Conservation (phyloP, 1,139 yeast species). For the Zygoascus sp. region DNA sequence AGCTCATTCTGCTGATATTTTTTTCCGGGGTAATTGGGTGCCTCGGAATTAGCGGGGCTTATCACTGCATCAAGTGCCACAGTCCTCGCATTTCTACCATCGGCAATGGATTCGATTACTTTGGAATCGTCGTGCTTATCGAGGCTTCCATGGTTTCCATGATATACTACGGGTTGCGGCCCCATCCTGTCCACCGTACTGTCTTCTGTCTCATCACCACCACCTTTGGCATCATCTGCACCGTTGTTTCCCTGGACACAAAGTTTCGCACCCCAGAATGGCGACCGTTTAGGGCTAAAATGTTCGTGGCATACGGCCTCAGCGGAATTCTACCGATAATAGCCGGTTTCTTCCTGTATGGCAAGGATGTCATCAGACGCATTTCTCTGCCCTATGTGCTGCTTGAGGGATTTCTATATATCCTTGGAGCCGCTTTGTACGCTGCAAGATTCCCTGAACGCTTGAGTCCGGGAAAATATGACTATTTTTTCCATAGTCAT, state of each 20-base stretch:
- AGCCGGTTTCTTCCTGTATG: slow-evolving; percentile 45
- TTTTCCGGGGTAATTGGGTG: slow-evolving; percentile 54
- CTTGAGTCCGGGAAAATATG: slow-evolving; percentile 60
- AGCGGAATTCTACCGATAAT: slow-evolving; percentile 71
- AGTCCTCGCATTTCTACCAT: slow-evolving; percentile 54
- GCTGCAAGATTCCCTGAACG: slow-evolving; percentile 79
- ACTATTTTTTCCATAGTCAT: slow-evolving; percentile 77
- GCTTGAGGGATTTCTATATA: slow-evolving; percentile 68
- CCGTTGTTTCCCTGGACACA: slow-evolving; percentile 59
- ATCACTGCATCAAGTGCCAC: slow-evolving; percentile 76
- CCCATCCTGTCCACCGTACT: slow-evolving; percentile 36
- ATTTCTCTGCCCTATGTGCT: slow-evolving; percentile 59
- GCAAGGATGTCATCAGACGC: slow-evolving; percentile 46
- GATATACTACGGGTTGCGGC: slow-evolving; percentile 51
- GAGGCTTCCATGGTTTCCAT: slow-evolving; percentile 71
- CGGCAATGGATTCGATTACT: slow-evolving; percentile 80
- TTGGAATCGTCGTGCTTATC: slow-evolving; percentile 77
- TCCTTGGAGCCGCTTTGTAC: slow-evolving; percentile 72
- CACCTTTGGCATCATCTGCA: slow-evolving; percentile 57
- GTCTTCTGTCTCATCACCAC: slow-evolving; percentile 49
- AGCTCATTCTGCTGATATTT: slow-evolving; percentile 42
- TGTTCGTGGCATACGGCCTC: slow-evolving; percentile 78
- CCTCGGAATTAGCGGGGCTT: slow-evolving; percentile 66
- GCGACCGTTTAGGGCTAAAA: slow-evolving; percentile 70
- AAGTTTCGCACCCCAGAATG: slow-evolving; percentile 64